Base-by-base conservation (phyloP, 495 filamentous ascomycete species). In the Xylaria grammica region DNA sequence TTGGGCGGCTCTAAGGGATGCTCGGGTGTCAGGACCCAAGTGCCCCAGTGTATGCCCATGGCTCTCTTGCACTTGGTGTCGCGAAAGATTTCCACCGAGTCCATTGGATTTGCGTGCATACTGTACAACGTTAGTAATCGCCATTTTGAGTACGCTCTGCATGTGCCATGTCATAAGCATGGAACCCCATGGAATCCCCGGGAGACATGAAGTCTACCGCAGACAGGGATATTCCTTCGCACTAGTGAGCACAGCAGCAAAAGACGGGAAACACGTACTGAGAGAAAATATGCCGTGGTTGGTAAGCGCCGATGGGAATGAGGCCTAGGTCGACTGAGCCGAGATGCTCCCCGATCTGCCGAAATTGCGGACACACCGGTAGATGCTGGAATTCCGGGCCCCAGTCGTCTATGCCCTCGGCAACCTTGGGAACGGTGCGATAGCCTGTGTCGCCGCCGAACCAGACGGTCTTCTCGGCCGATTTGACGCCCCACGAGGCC, bases 231-330 rank as follows among this genome's bases (percentile, higher is more conserved):
- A n/a, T n/a, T n/a, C n/a, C n/a, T n/a, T n/a, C n/a, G n/a, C n/a
- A n/a, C n/a, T n/a, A 27, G n/a, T 50, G 24, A 29, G n/a, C 11
- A n/a, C 5, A 10, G 20, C 20, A 9, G 46, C 11, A 4, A 2
- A 8, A 13, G 7, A 6, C 4, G 6, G 17, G 11, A 9, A 36
- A 32, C 0, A 48, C 56, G 20, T 48, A 59, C 56, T 87, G 77
- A 59, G 87, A 91, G 80, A 90, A 89, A 38, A 94, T 74, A 71
- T 81, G 86, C 49, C 94, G 84, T 9, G 95, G 95, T 65, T 83
- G 77, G 72, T 99, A 99, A 22, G 95, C 95, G 27, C 94, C 95
- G 65, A 99, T 97, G 26, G 95, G 95, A 61, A 99, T 96, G 67
- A 99, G 70, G 2, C 95, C 95, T 26, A 99, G 85, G 76, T 99